Conservation (phyloP, 495 filamentous ascomycete genomes). For the Penicillium crystallinum region DNA sequence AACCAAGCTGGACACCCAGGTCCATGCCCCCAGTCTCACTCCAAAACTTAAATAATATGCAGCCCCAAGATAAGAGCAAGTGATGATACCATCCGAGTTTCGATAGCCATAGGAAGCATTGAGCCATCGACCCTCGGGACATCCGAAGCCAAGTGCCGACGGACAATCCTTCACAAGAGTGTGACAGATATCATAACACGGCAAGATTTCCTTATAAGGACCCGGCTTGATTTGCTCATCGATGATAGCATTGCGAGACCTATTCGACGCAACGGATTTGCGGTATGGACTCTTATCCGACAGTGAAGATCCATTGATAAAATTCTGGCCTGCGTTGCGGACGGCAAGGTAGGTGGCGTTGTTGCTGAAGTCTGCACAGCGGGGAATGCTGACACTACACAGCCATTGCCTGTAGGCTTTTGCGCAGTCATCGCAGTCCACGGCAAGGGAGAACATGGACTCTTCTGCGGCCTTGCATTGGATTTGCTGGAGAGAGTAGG, state of each 20-base stretch:
- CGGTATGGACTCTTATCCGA: conserved; percentile 31
- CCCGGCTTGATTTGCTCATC: conserved; percentile 69
- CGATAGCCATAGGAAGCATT: conserved; percentile 60
- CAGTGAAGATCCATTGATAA: conserved; percentile 61
- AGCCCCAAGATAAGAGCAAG: conserved; percentile 56
- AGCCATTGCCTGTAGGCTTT: conserved; percentile 88
- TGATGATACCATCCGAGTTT: conserved; percentile 40
- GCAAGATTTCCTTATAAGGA: conserved; percentile 89
- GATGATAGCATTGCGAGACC: conserved; percentile 65
- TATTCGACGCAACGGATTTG: conserved; percentile 31
- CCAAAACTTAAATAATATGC: conserved; percentile 43
- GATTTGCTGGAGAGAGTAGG: conserved; percentile 72
- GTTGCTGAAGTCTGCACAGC: conserved; percentile 76
- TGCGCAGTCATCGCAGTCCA: conserved; percentile 69
- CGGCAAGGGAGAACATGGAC: conserved; percentile 73
- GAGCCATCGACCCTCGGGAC: conserved; percentile 59
- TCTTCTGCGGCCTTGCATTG: conserved; percentile 71
- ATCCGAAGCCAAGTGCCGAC: conserved; percentile 67
- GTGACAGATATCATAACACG: conserved; percentile 80
- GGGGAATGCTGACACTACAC: conserved; percentile 86
- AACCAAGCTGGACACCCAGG: conserved; percentile 11
- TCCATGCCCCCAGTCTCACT: conserved; percentile 9
- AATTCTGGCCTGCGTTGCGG: conserved; percentile 62
- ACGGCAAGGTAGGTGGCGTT: conserved; percentile 50
- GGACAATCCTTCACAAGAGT: conserved; percentile 80